These are phyloP conservation scores for Cicer judaicum DNA, from an alignment of 306 rosid genomes.

Conservation along the genomic window DNA sequence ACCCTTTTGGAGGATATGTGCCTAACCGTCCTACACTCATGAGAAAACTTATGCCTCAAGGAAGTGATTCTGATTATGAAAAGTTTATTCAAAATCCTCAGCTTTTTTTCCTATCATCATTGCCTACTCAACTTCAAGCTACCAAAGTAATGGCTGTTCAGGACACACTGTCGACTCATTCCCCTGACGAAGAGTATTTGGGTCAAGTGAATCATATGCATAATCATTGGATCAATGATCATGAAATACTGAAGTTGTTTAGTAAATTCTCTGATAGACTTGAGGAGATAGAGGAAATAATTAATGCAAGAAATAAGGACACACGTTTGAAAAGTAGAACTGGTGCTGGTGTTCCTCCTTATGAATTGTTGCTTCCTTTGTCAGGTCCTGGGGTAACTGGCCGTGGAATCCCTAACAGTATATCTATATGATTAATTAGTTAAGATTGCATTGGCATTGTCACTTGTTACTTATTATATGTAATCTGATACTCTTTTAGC, in stretches of 20 bases:
- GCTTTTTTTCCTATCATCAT: constrained; percentile 68
- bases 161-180: constrained; percentile 88
- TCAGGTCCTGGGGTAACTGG: constrained; percentile 96
- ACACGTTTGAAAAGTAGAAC: constrained; percentile 64
- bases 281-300: constrained; percentile 80
- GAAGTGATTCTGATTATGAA: constrained; percentile 62
- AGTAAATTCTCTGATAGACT: constrained; percentile 63
- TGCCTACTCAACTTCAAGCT: constrained; percentile 97
- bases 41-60: constrained; percentile 87
- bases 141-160: constrained; percentile 99
- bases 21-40: constrained; percentile 91
- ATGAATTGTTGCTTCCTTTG: constrained; percentile 74
- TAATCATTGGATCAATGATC: constrained; percentile 72
- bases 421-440: constrained; percentile 65
- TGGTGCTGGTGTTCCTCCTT: constrained; percentile 95
- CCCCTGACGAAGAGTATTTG: constrained; percentile 96
- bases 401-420: constrained; percentile 89
- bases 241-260: constrained; percentile 53
- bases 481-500: constrained; percentile 8
- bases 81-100: constrained; percentile 78
- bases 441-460: not conserved
- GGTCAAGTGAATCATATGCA: constrained; percentile 73
- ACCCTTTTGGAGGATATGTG: constrained; percentile 94
- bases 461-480: not conserved
- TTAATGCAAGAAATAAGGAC: constrained; percentile 71